phyloP scores from a whole-genome alignment of 768 basidiomycete genomes.

The Terana coerulea region DNA sequence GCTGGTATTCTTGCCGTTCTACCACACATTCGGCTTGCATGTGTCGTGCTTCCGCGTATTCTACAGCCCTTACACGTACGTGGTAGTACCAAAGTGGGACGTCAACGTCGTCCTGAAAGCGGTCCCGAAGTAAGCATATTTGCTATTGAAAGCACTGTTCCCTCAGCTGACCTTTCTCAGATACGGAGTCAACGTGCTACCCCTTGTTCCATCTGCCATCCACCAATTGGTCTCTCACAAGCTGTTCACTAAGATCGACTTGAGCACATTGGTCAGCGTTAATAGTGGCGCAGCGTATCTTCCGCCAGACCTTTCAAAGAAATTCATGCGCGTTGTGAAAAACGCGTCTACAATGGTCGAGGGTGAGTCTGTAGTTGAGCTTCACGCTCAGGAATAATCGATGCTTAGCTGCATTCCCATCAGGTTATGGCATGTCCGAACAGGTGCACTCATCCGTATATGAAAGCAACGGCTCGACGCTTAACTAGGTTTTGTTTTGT shows the following conservation, averaged over 20 bases:
- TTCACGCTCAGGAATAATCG: no score
- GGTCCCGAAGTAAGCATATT: slow-evolving; percentile 5
- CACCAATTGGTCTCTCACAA: slow-evolving; percentile 13
- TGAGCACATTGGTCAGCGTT: slow-evolving; percentile 6
- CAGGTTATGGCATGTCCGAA: slow-evolving; percentile 52
- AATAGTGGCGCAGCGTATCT: slow-evolving; percentile 13
- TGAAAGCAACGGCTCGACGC: no score
- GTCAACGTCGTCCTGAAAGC: slow-evolving; percentile 4
- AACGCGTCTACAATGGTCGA: slow-evolving; percentile 3
- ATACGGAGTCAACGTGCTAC: slow-evolving; percentile 8
- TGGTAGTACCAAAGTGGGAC: slow-evolving; percentile 14
- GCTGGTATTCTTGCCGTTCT: slow-evolving; percentile 13
- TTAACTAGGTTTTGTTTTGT: no score
- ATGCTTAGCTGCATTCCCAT: slow-evolving; percentile 37
- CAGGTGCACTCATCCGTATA: no score
- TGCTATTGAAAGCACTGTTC: not conserved
- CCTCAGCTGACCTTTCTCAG: not conserved
- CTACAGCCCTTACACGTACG: slow-evolving; percentile 3
- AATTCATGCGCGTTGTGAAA: slow-evolving; percentile 2
- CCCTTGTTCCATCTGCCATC: slow-evolving; percentile 12
- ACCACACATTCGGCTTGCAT: slow-evolving; percentile 15
- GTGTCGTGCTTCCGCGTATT: slow-evolving; percentile 12
- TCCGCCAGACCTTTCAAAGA: slow-evolving; percentile 6
- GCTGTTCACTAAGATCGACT: slow-evolving; percentile 2
- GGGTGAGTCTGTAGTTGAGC: no score